A percentile compares a stretch with the other conserved stretches of the same genome.
Evolutionary conservation across 1,139 yeast genomes (phyloP).

Genomic region (Pichia sp.): DNA sequence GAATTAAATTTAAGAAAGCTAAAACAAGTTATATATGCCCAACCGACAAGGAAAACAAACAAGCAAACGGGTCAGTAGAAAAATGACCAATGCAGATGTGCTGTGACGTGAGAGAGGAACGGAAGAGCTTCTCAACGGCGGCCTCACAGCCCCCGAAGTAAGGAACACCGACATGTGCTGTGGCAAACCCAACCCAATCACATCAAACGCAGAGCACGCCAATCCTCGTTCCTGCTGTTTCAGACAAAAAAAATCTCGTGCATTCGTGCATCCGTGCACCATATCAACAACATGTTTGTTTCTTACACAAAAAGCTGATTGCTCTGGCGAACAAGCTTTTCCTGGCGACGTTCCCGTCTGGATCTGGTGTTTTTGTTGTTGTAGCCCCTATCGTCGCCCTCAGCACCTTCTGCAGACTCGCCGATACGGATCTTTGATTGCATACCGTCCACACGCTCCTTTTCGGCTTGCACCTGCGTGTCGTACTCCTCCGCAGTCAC

Average conservation of each 20-base stretch:
- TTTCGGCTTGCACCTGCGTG: conserved; percentile 21
- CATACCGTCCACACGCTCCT: conserved; percentile 25
- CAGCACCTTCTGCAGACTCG: background rate
- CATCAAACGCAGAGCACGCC: background rate
- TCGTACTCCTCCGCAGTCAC: conserved; percentile 21
- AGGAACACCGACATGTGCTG: no score
- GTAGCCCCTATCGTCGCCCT: background rate
- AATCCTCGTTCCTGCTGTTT: background rate
- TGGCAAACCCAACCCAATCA: background rate
- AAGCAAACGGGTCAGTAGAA: background rate
- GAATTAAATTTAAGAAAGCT: no score
- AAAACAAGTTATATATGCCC: no score
- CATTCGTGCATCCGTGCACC: background rate
- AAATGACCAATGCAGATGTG: background rate
- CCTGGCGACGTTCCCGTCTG: background rate
- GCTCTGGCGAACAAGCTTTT: conserved; percentile 7
- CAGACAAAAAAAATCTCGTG: background rate
- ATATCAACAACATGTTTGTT: no score
- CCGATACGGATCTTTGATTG: conserved; percentile 18
- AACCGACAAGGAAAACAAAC: background rate
- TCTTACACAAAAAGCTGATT: conserved; percentile 7
- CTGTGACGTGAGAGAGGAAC: no score
- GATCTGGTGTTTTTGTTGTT: background rate
- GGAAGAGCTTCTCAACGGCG: no score
- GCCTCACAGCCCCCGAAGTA: no score